A percentile compares a stretch with the other conserved stretches of the same genome.
phyloP scores from a whole-genome alignment of 129 eudicot genomes.

The Helianthus annuus region HanXRQr2.0-SUNRISE NC_035441.2:15394243-15394742 shows the following conservation, averaged over 20 bases:
- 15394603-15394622: neutral
- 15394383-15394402: neutral
- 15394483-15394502: conserved; percentile 4
- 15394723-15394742: too few relatives aligned
- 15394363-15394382: neutral
- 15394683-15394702: neutral
- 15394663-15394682: neutral
- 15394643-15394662: neutral
- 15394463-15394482: conserved; percentile 20
- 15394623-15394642: neutral
- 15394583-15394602: neutral
- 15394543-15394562: conserved; percentile 10
- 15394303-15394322: neutral
- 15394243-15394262: neutral
- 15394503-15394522: conserved; percentile 12
- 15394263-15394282: neutral
- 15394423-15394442: conserved; percentile 21
- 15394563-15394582: neutral
- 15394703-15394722: neutral
- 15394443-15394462: conserved; percentile 14
- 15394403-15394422: neutral
- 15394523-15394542: conserved; percentile 9
- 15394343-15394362: neutral
- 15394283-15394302: neutral
- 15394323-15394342: neutral